phyloP scores from a whole-genome alignment of 1,284 basidiomycete species.

The Fomitopsis betulina region DNA sequence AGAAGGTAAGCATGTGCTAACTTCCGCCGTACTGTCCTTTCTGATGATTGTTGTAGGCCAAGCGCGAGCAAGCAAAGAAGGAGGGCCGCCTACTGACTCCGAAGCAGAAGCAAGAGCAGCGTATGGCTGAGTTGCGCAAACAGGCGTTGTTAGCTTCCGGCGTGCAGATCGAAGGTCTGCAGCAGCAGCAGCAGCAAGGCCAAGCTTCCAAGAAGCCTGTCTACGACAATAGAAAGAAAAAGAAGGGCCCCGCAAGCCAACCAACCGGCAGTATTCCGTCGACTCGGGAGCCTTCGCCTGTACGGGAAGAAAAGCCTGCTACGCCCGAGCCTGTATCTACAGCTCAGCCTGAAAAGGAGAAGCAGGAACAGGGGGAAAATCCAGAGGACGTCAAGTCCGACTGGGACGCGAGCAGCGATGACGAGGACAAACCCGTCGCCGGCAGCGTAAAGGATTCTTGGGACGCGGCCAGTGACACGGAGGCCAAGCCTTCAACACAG shows the following conservation, averaged over 20 bases:
- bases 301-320: constrained; percentile 42
- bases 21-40: not conserved
- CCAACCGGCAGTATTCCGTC: constrained; percentile 33
- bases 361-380: constrained; percentile 21
- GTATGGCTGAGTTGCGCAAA: constrained; percentile 87
- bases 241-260: constrained; percentile 51
- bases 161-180: constrained; percentile 87
- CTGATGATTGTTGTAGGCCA: constrained; percentile 47
- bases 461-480: constrained; percentile 81
- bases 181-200: constrained; percentile 46
- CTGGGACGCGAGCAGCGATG: constrained; percentile 77
- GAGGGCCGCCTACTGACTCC: constrained; percentile 90
- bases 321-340: constrained; percentile 42
- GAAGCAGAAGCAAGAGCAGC: constrained; percentile 94
- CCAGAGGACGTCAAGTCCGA: constrained; percentile 58
- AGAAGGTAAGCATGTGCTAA: constrained; percentile 58
- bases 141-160: constrained; percentile 90
- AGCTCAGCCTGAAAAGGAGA: constrained; percentile 14
- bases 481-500: constrained; percentile 31
- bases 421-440: constrained; percentile 31
- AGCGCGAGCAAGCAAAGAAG: constrained; percentile 82
- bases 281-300: constrained; percentile 35
- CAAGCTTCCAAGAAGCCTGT: constrained; percentile 64
- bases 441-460: constrained; percentile 71
- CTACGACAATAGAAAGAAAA: constrained; percentile 61